These are phyloP conservation scores for Hortiboletus flavorubellus DNA, from an alignment of 768 basidiomycete genomes.

Conservation along the genomic window DNA sequence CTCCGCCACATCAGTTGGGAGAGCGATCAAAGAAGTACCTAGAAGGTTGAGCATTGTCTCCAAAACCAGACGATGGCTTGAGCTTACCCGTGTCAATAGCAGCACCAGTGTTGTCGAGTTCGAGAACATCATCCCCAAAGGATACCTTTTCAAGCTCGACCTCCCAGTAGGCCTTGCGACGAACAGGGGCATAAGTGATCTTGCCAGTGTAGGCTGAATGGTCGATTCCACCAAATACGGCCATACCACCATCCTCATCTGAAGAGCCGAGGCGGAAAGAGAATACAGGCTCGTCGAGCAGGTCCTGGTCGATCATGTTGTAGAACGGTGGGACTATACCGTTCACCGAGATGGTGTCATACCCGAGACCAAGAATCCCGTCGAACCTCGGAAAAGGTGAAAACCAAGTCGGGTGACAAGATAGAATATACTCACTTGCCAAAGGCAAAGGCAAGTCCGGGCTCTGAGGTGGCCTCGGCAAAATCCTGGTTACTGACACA, in stretches of 20 bases:
- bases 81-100: conserved; percentile 83
- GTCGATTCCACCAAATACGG: conserved; percentile 90
- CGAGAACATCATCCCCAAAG: conserved; percentile 85
- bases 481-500: conserved; percentile 75
- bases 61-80: background rate
- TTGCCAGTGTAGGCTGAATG: conserved; percentile 69
- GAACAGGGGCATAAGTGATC: conserved; percentile 83
- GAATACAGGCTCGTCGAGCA: conserved; percentile 86
- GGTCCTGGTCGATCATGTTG: conserved; percentile 77
- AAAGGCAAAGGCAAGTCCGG: conserved; percentile 95
- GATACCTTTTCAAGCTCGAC: conserved; percentile 85
- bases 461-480: conserved; percentile 94
- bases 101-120: conserved; percentile 91
- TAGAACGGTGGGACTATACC: conserved; percentile 93
- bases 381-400: conserved; percentile 63
- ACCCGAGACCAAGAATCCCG: conserved; percentile 91
- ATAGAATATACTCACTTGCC: conserved; percentile 62
- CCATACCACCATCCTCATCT: conserved; percentile 87
- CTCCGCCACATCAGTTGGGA: conserved; percentile 94
- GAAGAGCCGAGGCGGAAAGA: conserved; percentile 90
- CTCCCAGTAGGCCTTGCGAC: conserved; percentile 98
- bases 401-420: background rate
- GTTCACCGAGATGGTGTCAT: conserved; percentile 95
- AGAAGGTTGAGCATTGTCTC: conserved; percentile 1
- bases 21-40: conserved; percentile 92